phyloP scores from a whole-genome alignment of 306 rosid species.

The Cucurbita maxima region DNA sequence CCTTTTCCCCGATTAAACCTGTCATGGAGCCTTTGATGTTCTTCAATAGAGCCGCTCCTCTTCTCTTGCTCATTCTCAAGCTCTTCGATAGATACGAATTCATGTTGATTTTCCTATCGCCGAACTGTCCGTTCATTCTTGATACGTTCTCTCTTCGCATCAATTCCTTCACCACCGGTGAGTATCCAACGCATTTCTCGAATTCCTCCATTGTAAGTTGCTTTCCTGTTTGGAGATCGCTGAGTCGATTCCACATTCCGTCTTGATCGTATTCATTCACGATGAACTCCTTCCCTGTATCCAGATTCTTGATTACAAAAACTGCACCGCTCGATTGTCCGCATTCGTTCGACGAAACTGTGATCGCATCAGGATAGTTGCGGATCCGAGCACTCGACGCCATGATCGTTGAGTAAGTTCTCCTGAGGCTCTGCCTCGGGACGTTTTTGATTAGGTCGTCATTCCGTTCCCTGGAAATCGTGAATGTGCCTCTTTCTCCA shows the following conservation, averaged over 20 bases:
- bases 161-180: conserved; percentile 43
- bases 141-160: conserved; percentile 44
- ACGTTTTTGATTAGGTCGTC: conserved; percentile 29
- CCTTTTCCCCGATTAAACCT: conserved; percentile 48
- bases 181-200: conserved; percentile 52
- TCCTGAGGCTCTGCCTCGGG: conserved; percentile 51
- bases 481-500: conserved; percentile 33
- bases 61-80: conserved; percentile 53
- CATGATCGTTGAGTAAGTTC: conserved; percentile 24
- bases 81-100: conserved; percentile 39
- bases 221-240: conserved; percentile 72
- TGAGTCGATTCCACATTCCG: conserved; percentile 65
- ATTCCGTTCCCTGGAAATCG: conserved; percentile 26
- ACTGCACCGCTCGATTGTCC: conserved; percentile 26
- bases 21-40: conserved; percentile 53
- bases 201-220: conserved; percentile 79
- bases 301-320: conserved; percentile 60
- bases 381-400: not conserved
- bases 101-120: conserved; percentile 18
- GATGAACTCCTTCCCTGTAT: conserved; percentile 71
- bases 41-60: conserved; percentile 54
- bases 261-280: conserved; percentile 52
- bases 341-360: conserved; percentile 1
- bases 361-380: not conserved
- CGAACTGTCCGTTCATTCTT: not conserved